Percentiles rank a stretch among this genome's conserved stretches.
Conservation (phyloP, 805 yeast genomes). For the Zygoascus flipseniorum region DNA sequence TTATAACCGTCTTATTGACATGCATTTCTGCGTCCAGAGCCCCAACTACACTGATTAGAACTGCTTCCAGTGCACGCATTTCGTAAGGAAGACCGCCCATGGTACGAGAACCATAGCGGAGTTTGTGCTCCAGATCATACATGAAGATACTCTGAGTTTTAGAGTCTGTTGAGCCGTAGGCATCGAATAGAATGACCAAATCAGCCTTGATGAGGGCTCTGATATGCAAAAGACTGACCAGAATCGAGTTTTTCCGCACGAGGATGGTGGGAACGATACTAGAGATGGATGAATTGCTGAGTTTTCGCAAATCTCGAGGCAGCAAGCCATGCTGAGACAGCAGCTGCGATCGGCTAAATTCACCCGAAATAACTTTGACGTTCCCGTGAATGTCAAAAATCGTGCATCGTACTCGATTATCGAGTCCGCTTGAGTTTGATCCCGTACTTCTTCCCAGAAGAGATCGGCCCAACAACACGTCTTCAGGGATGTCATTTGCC, state of each 20-base stretch:
- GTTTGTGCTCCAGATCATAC: constrained; percentile 67
- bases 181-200: constrained; percentile 76
- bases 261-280: constrained; percentile 88
- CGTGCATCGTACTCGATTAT: constrained; percentile 54
- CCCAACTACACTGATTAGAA: constrained; percentile 69
- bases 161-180: constrained; percentile 51
- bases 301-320: constrained; percentile 85
- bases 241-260: constrained; percentile 66
- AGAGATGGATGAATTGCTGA: constrained; percentile 60
- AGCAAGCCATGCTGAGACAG: constrained; percentile 66
- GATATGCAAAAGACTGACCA: constrained; percentile 77
- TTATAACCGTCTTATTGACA: constrained; percentile 68
- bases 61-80: constrained; percentile 81
- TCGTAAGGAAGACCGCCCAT: constrained; percentile 67
- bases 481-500: not conserved
- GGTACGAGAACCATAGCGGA: constrained; percentile 34
- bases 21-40: constrained; percentile 81
- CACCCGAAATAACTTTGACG: constrained; percentile 59
- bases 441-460: not conserved
- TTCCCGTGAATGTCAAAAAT: constrained; percentile 65
- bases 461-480: not conserved
- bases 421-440: not conserved
- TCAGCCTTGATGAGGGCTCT: constrained; percentile 82
- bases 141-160: constrained; percentile 66
- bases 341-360: constrained; percentile 65